phyloP scores from a whole-genome alignment of 192 early-diverging fungal species.

The Fimicolochytrium jonesii region DNA sequence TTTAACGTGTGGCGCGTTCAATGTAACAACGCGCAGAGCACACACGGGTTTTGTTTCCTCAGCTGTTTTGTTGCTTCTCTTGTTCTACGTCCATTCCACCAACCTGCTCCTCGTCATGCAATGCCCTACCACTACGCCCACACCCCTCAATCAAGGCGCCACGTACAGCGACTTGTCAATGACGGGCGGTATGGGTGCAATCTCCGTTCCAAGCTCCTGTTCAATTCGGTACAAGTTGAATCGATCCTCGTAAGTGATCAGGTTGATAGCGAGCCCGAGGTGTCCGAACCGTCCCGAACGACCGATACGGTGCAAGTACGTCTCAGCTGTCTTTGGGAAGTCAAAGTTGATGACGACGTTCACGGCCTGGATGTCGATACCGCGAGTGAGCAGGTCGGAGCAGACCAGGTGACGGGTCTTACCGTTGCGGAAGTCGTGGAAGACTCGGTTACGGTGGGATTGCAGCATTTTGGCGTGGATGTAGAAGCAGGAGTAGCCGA shows the following conservation, averaged over 20 bases:
- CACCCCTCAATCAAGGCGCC: too few relatives aligned
- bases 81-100: too few relatives aligned
- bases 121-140: too few relatives aligned
- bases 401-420: conserved; percentile 97
- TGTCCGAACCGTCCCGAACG: conserved; percentile 95
- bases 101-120: too few relatives aligned
- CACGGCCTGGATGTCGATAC: conserved; percentile 99
- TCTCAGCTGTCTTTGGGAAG: conserved; percentile 99
- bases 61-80: too few relatives aligned
- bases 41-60: too few relatives aligned
- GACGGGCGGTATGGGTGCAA: conserved; percentile 93
- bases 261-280: conserved; percentile 94
- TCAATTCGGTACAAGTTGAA: conserved; percentile 98
- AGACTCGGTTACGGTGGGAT: conserved; percentile 96
- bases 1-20: too few relatives aligned
- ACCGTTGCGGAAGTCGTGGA: conserved; percentile 98
- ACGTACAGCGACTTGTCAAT: conserved; percentile 90
- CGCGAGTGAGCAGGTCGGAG: conserved; percentile 95
- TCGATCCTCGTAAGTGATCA: conserved; percentile 97
- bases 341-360: conserved; percentile 99
- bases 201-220: conserved; percentile 97
- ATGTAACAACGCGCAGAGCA: too few relatives aligned
- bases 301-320: conserved; percentile 97
- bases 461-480: conserved; percentile 99
- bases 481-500: conserved; percentile 99